Evolutionary conservation across 345 rosid species (phyloP).

Genomic region (Eucalyptus shirleyi): DNA sequence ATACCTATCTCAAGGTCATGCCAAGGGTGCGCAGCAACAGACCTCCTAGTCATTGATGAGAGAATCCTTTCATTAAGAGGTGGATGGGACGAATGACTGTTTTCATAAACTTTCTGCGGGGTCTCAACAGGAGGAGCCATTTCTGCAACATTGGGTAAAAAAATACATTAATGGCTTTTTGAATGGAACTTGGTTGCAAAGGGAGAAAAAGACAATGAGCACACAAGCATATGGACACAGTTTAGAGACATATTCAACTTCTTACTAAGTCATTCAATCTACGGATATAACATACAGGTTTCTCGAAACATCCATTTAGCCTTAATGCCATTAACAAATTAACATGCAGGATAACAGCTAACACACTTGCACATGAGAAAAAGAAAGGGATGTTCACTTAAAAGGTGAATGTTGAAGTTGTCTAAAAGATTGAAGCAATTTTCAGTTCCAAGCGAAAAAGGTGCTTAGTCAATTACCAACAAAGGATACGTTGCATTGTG

Average conservation of each 20-base stretch:
- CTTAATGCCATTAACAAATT: neutral
- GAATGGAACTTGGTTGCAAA: neutral
- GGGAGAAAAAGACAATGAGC: neutral
- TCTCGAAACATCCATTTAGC: neutral
- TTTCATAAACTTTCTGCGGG: neutral
- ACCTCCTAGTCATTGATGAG: constrained; percentile 33
- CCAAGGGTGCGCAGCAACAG: constrained; percentile 53
- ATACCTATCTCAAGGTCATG: constrained; percentile 49
- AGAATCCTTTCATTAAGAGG: constrained; percentile 42
- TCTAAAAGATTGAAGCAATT: neutral
- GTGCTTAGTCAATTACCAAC: neutral
- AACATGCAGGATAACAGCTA: neutral
- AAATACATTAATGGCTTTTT: neutral
- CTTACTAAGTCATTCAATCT: neutral
- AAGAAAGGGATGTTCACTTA: neutral
- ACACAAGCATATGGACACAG: neutral
- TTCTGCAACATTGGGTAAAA: neutral
- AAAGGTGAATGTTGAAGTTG: neutral
- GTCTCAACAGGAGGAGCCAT: constrained; percentile 10
- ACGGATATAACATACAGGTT: neutral
- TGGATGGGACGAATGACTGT: neutral
- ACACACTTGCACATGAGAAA: neutral
- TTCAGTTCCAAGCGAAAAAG: neutral
- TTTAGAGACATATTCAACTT: neutral
- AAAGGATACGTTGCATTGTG: neutral